A percentile compares a stretch with the other conserved stretches of the same genome.
These are phyloP conservation scores for Pseudocercospora fijiensis DNA, from an alignment of 2,329 filamentous ascomycete species.

Conservation along the genomic window DNA sequence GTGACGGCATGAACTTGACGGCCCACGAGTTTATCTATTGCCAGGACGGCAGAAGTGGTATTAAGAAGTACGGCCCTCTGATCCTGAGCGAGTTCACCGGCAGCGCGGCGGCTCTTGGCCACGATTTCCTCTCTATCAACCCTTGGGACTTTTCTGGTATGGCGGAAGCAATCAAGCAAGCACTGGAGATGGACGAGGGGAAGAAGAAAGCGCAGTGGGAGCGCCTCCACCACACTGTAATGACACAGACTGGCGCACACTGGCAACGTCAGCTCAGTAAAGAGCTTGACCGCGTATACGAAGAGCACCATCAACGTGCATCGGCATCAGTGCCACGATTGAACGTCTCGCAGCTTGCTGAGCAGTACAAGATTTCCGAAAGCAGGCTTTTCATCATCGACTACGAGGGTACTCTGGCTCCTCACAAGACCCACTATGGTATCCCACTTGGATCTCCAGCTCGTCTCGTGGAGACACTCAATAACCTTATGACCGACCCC, in stretches of 20 bases:
- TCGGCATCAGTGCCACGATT: slow-evolving; percentile 84
- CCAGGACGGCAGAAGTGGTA: slow-evolving; percentile 74
- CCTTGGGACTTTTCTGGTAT: slow-evolving; percentile 86
- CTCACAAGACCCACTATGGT: slow-evolving; percentile 78
- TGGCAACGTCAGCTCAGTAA: slow-evolving; percentile 79
- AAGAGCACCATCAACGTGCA: slow-evolving; percentile 80
- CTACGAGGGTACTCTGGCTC: slow-evolving; percentile 88
- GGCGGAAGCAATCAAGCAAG: slow-evolving; percentile 78
- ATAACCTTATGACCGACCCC: slow-evolving; percentile 75
- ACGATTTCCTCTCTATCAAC: slow-evolving; percentile 81
- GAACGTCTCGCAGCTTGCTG: slow-evolving; percentile 63
- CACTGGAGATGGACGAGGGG: slow-evolving; percentile 73
- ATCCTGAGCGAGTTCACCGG: slow-evolving; percentile 96
- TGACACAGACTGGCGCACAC: slow-evolving; percentile 76
- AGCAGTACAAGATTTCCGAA: slow-evolving; percentile 64
- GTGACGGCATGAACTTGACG: slow-evolving; percentile 96
- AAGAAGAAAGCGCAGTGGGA: slow-evolving; percentile 76
- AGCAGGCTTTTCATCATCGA: slow-evolving; percentile 84
- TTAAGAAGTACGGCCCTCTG: slow-evolving; percentile 83
- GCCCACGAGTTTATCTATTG: slow-evolving; percentile 92
- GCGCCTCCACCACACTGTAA: slow-evolving; percentile 69
- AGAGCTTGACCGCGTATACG: slow-evolving; percentile 71
- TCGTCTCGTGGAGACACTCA: slow-evolving; percentile 77
- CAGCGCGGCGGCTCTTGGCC: slow-evolving; percentile 79
- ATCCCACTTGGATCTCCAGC: slow-evolving; percentile 85